Percentiles rank a stretch among this genome's conserved stretches.
Evolutionary conservation across 2,329 filamentous ascomycete species (phyloP).

Genomic region (Sporothrix protearum): DNA sequence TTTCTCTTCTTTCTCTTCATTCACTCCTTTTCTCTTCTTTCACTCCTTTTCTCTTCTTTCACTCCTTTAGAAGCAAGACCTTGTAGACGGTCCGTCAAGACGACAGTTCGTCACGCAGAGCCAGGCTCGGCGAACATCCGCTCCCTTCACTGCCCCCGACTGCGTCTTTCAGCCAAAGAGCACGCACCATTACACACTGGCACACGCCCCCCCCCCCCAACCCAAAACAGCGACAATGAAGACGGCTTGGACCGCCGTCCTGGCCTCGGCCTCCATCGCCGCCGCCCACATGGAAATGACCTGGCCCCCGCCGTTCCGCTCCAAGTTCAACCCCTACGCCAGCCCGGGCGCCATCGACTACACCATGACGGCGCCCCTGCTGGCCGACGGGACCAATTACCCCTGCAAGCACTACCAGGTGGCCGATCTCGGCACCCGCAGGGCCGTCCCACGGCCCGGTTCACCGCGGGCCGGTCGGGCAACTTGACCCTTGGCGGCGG

Average conservation of each 20-base stretch:
- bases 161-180: background rate
- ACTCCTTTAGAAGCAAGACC: conserved; percentile 14
- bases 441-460: conserved; percentile 57
- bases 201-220: background rate
- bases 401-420: conserved; percentile 68
- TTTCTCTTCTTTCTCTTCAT: background rate
- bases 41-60: conserved; percentile 1
- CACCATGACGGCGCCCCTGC: conserved; percentile 66
- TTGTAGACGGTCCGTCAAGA: background rate
- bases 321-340: conserved; percentile 49
- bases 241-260: conserved; percentile 15
- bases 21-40: conserved; percentile 19
- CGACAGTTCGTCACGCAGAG: background rate
- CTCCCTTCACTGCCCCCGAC: background rate
- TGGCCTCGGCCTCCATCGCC: conserved; percentile 39
- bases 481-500: conserved; percentile 62
- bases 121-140: conserved; percentile 1
- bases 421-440: conserved; percentile 46
- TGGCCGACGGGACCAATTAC: conserved; percentile 59
- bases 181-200: no score
- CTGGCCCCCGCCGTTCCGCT: conserved; percentile 50
- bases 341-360: conserved; percentile 55
- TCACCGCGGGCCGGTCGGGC: conserved; percentile 59
- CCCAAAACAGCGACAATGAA: background rate
- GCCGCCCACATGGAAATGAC: conserved; percentile 57